These are phyloP conservation scores for Apiospora koreana DNA, from an alignment of 2,329 filamentous ascomycete species.

Conservation along the genomic window DNA sequence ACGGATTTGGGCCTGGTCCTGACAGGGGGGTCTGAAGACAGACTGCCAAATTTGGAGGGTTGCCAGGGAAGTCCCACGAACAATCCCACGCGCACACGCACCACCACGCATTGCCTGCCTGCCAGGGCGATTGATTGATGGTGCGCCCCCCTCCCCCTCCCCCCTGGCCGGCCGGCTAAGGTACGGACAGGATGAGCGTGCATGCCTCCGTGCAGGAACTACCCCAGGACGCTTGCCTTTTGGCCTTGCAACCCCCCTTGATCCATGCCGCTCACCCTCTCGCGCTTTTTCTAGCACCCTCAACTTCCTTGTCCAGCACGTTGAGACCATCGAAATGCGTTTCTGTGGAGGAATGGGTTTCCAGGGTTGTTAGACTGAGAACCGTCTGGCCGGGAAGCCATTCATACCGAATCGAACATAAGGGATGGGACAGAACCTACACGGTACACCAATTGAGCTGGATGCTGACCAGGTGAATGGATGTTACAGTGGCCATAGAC, in stretches of 20 bases:
- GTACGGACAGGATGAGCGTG: not conserved
- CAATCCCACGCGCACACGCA: not conserved
- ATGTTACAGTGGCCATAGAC: not conserved
- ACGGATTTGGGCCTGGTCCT: not conserved
- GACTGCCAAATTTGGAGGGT: not conserved
- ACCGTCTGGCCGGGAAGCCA: slow-evolving; percentile 1
- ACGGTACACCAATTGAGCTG: not conserved
- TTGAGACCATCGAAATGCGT: slow-evolving; percentile 3
- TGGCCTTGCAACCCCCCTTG: slow-evolving; percentile 4
- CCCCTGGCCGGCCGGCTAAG: not conserved
- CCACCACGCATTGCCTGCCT: not conserved
- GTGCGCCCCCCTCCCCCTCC: not conserved
- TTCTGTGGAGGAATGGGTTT: slow-evolving; percentile 1
- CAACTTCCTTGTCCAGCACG: not conserved
- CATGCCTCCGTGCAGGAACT: slow-evolving; percentile 6
- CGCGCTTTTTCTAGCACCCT: not conserved
- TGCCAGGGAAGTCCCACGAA: slow-evolving; percentile 6
- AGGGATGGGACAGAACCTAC: not conserved
- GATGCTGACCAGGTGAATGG: not conserved
- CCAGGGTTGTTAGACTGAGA: slow-evolving; percentile 3
- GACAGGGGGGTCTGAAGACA: not conserved
- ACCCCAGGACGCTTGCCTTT: not conserved
- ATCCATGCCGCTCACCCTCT: slow-evolving; percentile 6
- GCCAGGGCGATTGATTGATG: not conserved
- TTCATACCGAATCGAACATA: not conserved